Evolutionary conservation across 129 eudicot genomes (phyloP).

Genomic region (Erigeron canadensis): DNA sequence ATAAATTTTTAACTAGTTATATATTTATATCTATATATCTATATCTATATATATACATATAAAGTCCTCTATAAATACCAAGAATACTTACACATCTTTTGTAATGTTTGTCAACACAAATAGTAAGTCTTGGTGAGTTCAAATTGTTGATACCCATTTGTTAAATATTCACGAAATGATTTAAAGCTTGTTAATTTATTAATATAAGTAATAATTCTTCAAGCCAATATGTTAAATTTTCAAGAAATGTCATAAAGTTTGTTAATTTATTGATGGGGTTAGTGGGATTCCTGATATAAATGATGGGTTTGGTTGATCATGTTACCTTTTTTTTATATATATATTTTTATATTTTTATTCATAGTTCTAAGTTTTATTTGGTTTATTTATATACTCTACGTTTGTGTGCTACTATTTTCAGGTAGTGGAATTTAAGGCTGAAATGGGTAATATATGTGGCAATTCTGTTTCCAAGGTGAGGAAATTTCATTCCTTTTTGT

Average conservation of each 20-base stretch:
- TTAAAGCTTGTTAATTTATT: slow-evolving; percentile 28
- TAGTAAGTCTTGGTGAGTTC: slow-evolving; percentile 45
- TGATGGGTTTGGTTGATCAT: slow-evolving; percentile 37
- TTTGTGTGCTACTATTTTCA: slow-evolving; percentile 38
- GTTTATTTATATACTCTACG: slow-evolving; percentile 29
- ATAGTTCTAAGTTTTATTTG: slow-evolving; percentile 23
- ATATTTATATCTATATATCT: no score
- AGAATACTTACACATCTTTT: slow-evolving; percentile 22
- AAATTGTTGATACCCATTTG: slow-evolving; percentile 22
- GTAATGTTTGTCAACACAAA: slow-evolving; percentile 29
- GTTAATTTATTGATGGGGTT: slow-evolving; percentile 25
- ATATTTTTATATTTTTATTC: background rate
- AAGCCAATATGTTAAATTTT: slow-evolving; percentile 27
- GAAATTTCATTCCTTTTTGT: slow-evolving; percentile 18
- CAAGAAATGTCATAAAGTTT: slow-evolving; percentile 28
- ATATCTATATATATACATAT: background rate
- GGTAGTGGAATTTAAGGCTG: slow-evolving; percentile 40
- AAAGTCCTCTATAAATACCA: slow-evolving; percentile 25
- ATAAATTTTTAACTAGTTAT: no score
- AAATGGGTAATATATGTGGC: slow-evolving; percentile 69
- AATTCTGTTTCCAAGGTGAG: slow-evolving; percentile 61
- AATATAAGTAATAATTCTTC: background rate
- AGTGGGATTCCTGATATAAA: slow-evolving; percentile 34
- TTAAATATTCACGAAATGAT: slow-evolving; percentile 18
- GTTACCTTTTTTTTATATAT: slow-evolving; percentile 17